These are phyloP conservation scores for Pseudogymnoascus sp. DNA, from an alignment of 2,329 filamentous ascomycete genomes.

Conservation along the genomic window DNA sequence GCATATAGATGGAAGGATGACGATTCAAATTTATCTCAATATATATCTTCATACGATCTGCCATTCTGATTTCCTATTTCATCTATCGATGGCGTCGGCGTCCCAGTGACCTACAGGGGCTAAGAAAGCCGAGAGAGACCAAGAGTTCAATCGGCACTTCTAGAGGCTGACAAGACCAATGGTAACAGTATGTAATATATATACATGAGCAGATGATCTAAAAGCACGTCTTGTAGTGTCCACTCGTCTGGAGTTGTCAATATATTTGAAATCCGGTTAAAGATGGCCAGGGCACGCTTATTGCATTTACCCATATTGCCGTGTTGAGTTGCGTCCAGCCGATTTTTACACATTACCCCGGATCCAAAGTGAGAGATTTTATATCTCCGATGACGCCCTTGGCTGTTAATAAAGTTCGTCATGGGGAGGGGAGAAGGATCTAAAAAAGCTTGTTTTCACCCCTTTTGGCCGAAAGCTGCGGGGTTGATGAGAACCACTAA, in stretches of 20 bases:
- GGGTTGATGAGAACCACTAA: not conserved
- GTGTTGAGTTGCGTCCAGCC: not conserved
- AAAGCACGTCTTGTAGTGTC: not conserved
- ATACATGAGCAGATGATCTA: not conserved
- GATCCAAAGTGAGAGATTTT: not conserved
- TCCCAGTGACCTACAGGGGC: not conserved
- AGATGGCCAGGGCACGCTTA: not conserved
- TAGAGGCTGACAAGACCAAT: not conserved
- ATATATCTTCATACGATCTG: not conserved
- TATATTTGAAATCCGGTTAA: constrained; percentile 4
- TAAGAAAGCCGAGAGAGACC: not conserved
- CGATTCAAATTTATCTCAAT: not conserved
- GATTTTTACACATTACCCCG: not conserved
- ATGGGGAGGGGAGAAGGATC: not conserved
- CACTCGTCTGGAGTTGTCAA: not conserved
- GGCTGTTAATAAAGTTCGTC: not conserved
- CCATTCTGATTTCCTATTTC: not conserved
- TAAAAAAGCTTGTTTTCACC: not conserved
- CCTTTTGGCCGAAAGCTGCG: not conserved
- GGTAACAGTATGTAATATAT: not conserved
- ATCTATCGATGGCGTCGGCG: not conserved
- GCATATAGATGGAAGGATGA: not conserved
- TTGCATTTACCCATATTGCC: not conserved
- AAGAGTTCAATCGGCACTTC: not conserved
- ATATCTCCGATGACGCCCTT: not conserved